phyloP scores from a whole-genome alignment of 1,139 yeast genomes.

The Nakaseomyces kungkrabaensis region DNA sequence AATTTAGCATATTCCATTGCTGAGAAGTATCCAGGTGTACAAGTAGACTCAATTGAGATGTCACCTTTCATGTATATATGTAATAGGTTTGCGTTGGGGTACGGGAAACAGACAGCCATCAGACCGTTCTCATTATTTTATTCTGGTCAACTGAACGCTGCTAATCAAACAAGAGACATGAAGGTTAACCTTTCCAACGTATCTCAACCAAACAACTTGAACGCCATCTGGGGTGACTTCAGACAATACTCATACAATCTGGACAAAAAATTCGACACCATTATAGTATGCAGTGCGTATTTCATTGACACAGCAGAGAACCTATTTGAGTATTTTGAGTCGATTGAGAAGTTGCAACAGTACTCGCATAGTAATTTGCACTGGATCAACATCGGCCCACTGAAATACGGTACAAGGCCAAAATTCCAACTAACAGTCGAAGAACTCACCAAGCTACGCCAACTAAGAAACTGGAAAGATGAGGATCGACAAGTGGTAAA shows the following conservation, averaged over 20 bases:
- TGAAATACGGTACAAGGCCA: constrained; percentile 84
- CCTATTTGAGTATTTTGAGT: constrained; percentile 57
- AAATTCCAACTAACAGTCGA: constrained; percentile 60
- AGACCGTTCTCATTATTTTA: constrained; percentile 65
- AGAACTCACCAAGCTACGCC: constrained; percentile 47
- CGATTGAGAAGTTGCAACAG: constrained; percentile 43
- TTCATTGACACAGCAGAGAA: constrained; percentile 87
- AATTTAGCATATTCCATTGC: constrained; percentile 58
- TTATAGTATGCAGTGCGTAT: constrained; percentile 60
- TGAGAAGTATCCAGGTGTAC: constrained; percentile 25
- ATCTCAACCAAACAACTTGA: constrained; percentile 39
- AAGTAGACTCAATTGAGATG: constrained; percentile 62
- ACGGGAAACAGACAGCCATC: constrained; percentile 25
- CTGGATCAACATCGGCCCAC: constrained; percentile 83
- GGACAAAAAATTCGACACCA: constrained; percentile 31
- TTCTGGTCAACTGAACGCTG: constrained; percentile 50
- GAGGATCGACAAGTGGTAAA: constrained; percentile 29
- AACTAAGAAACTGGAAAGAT: constrained; percentile 56
- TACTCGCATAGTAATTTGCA: constrained; percentile 36
- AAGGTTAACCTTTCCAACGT: constrained; percentile 29
- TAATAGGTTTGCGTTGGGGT: constrained; percentile 44
- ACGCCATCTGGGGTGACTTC: constrained; percentile 57
- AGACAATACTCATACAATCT: constrained; percentile 34
- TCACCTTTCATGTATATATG: constrained; percentile 62
- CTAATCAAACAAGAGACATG: constrained; percentile 45